Percentiles rank a stretch among this genome's conserved stretches.
Evolutionary conservation across 768 basidiomycete species (phyloP).

Genomic region (Amanita polypyramis): DNA sequence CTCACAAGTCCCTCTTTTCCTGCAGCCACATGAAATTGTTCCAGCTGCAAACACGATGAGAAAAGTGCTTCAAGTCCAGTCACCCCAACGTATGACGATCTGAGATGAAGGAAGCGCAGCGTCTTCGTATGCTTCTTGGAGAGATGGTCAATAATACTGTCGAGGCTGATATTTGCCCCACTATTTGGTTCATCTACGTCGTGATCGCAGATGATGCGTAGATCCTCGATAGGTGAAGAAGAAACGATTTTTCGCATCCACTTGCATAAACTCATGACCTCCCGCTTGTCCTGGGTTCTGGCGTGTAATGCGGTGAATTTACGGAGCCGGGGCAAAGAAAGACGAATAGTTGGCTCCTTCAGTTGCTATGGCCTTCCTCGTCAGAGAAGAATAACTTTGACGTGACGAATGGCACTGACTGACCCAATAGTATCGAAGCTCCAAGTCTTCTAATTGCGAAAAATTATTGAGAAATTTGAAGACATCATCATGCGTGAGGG

Average conservation of each 20-base stretch:
- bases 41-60: conserved; percentile 20
- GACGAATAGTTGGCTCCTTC: conserved; percentile 17
- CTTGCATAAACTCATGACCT: conserved; percentile 23
- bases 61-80: conserved; percentile 19
- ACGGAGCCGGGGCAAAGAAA: conserved; percentile 14
- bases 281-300: conserved; percentile 10
- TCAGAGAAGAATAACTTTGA: neutral
- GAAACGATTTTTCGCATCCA: conserved; percentile 30
- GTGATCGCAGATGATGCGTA: conserved; percentile 20
- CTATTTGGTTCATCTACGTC: conserved; percentile 13
- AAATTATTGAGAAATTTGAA: conserved; percentile 36
- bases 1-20: conserved; percentile 24
- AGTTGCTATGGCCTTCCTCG: conserved; percentile 27
- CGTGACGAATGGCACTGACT: conserved; percentile 14
- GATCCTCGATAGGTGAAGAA: conserved; percentile 21
- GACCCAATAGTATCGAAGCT: conserved; percentile 44
- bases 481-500: conserved; percentile 41
- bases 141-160: conserved; percentile 30
- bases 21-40: conserved; percentile 23
- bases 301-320: conserved; percentile 17
- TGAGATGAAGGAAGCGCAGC: conserved; percentile 23
- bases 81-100: conserved; percentile 20
- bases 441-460: conserved; percentile 24
- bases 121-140: conserved; percentile 20
- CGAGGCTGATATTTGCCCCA: conserved; percentile 17